Evolutionary conservation across 2,329 filamentous ascomycete species (phyloP), one percentile per base, ranked within the genome.

Genomic region (Aspergillus fischeri): DNA sequence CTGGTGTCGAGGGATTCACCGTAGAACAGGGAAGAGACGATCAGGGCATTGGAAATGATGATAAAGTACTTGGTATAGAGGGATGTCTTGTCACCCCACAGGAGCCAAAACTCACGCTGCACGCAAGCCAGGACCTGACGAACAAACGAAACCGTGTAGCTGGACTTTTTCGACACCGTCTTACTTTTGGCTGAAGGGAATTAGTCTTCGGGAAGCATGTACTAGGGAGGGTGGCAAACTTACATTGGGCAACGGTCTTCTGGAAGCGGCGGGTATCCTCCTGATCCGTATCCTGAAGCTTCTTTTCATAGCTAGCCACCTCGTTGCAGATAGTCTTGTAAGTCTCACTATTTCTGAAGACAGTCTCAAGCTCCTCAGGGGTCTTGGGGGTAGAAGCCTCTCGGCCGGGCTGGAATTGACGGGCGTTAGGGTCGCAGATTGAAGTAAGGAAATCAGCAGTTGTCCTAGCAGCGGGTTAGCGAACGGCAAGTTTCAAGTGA

Each of bases 31-130:
- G 87, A 90, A 1, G 89, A 88, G 54, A 92, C 86, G 60, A 95
- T 90, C 9, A 95, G 79, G 55, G 75, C 83, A 70, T 90, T 90
- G 56, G 87, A 82, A 56, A 93, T 74, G 65, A 92, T 89, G 69
- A 91, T 91, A 73, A 91, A 89, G 58, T 89, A 81, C 63, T 93
- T 94, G 44, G 89, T 93, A 71, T 86, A 87, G 1, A 94, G 79
- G 0, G 89, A 88, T 0, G 86, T 86, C 58, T 82, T 86, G 73
- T 95, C 89, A 42, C 90, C 90, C 68, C 84, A 83, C 28, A 92
- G 83, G 29, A 95, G 81, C 87, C 89, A 92, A 58, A 91, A 86
- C 72, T 94, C 89, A 45, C 91, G 83, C 63, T 85, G 80, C 0
- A 87, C 88, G 53, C 76, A 78, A 38, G 75, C 74, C 45, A 63